A percentile compares a stretch with the other conserved stretches of the same genome.
Evolutionary conservation across 2,329 filamentous ascomycete genomes (phyloP).

Genomic region (Diaporthe vexans): DNA sequence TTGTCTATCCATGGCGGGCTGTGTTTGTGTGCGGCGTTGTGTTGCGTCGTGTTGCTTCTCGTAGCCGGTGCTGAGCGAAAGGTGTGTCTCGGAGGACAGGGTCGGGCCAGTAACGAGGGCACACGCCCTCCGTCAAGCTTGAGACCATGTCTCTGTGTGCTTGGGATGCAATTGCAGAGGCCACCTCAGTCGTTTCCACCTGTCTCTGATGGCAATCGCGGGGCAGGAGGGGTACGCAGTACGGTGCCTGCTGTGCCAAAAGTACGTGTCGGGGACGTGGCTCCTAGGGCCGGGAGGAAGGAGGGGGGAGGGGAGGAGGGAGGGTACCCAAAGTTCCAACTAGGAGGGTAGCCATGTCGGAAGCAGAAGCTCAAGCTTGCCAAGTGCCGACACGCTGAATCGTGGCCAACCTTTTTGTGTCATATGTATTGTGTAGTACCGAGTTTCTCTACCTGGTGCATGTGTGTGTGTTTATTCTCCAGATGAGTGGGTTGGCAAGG

Average conservation of each 20-base stretch:
- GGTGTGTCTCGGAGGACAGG: conserved; percentile 18
- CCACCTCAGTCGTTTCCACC: conserved; percentile 1
- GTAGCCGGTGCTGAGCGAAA: background rate
- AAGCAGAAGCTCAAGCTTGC: conserved; percentile 11
- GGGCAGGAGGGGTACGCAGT: background rate
- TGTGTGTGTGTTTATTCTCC: background rate
- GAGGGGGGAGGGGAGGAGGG: background rate
- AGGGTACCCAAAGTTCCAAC: background rate
- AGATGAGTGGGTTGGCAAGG: background rate
- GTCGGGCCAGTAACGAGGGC: conserved; percentile 21
- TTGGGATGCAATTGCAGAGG: conserved; percentile 1
- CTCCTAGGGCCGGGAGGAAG: background rate
- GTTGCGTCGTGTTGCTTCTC: conserved; percentile 16
- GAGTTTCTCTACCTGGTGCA: background rate
- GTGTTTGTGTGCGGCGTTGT: conserved; percentile 14
- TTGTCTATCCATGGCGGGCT: background rate
- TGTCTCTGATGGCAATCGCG: background rate
- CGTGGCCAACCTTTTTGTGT: conserved; percentile 32
- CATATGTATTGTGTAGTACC: conserved; percentile 30
- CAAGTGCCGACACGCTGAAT: conserved; percentile 24
- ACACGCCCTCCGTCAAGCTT: conserved; percentile 8
- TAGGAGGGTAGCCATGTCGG: background rate
- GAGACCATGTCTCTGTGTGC: conserved; percentile 24
- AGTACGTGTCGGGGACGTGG: background rate
- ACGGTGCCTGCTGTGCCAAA: no score